Conservation (phyloP, 2,329 filamentous ascomycete species). For the Ciborinia camelliae region DNA sequence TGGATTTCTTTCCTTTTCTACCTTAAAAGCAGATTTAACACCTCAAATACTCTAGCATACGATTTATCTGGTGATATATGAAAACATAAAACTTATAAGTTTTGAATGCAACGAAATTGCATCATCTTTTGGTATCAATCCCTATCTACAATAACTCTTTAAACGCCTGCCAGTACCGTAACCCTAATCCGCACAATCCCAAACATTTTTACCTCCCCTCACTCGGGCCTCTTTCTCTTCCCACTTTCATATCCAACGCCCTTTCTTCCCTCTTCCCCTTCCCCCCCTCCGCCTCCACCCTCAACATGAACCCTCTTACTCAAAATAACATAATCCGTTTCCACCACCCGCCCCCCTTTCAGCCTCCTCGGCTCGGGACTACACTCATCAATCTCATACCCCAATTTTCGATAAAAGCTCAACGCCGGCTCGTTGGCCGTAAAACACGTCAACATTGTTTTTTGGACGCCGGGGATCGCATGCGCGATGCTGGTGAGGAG, state of each 20-base stretch:
- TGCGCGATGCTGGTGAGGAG: constrained; percentile 52
- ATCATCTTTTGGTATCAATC: not conserved
- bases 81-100: not conserved
- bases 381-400: constrained; percentile 53
- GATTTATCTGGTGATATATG: not conserved
- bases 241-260: not conserved
- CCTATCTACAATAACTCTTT: too few relatives aligned
- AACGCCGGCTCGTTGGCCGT: constrained; percentile 55
- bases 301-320: constrained; percentile 42
- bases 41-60: not conserved
- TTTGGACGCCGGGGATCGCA: constrained; percentile 53
- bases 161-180: not conserved
- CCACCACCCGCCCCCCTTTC: constrained; percentile 51
- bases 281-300: not conserved
- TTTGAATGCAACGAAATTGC: not conserved
- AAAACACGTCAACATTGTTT: constrained; percentile 75
- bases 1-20: not conserved
- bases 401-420: constrained; percentile 59
- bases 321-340: constrained; percentile 59
- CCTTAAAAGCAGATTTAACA: not conserved
- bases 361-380: constrained; percentile 54
- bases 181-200: not conserved
- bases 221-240: not conserved
- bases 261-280: not conserved
- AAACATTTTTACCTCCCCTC: not conserved